Base-by-base conservation (phyloP, 2,329 filamentous ascomycete genomes). In the Aureobasidium leucospermi region DNA sequence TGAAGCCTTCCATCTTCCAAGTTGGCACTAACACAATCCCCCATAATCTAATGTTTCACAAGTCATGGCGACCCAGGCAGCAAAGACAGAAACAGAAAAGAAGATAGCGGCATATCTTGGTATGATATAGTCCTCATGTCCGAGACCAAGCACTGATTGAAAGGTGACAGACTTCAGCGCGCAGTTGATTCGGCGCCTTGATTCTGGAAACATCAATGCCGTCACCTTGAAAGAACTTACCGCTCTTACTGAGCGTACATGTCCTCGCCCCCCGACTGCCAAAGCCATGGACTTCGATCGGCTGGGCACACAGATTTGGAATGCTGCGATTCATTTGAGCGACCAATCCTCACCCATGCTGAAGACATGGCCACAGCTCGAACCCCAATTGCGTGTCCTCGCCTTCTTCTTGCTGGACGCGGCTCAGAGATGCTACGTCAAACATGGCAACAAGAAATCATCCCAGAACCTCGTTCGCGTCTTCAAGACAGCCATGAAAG, bases 391-490 rank as follows among this genome's bases (percentile, higher is more conserved):
- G 5, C 78, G 80, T 41, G 73, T 76, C 5, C 80, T 92, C 65
- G 81, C 88, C 0, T 90, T 89, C 66, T 73, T 86, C 13, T 71
- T 93, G 59, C 75, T 96, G 13, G 83, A 87, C 45, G 75, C 81
- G 45, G 82, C 81, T 60, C 75, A 81, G 65, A 67, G 72, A 60
- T 53, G 59, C n/a, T 64, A 65, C 8, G 42, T 61, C 16, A 63
- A 63, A 23, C 67, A 64, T n/a, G 52, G 62, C 15, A 58, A 23
- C 32, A 61, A 60, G 61, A 63, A 62, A 61, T 68, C 45, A 65
- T 66, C 47, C 65, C 67, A 72, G 61, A 68, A 65, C 48, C 69
- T 65, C 15, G 69, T 84, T 32, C 82, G 87, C 59, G 70, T 90
- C 19, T 76, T 90, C 68, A 85, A 81, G 67, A 74, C 89, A 64